A percentile compares a stretch with the other conserved stretches of the same genome.
Evolutionary conservation across 1,284 basidiomycete genomes (phyloP).

Genomic region (Heliocybe sulcata): DNA sequence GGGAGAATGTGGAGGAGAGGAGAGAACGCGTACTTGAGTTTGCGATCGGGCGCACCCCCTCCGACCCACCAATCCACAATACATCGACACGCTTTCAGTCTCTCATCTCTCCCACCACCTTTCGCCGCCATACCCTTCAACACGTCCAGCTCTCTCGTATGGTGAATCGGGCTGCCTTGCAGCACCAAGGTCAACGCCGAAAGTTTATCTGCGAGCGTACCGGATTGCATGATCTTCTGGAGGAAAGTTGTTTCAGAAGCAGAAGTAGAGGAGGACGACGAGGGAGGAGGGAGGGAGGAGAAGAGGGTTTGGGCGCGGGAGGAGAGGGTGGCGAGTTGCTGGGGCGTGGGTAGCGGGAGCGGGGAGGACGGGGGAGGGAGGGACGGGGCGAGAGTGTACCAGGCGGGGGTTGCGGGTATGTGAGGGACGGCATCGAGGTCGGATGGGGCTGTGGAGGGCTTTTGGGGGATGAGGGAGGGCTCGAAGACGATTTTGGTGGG

Average conservation of each 20-base stretch:
- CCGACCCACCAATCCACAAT: slow-evolving; percentile 97
- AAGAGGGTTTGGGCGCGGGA: slow-evolving; percentile 46
- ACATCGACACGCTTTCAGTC: slow-evolving; percentile 84
- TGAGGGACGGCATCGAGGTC: not conserved
- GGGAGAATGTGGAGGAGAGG: not conserved
- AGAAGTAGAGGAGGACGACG: slow-evolving; percentile 30
- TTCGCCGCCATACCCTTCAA: slow-evolving; percentile 76
- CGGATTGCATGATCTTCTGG: slow-evolving; percentile 75
- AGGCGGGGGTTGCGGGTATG: slow-evolving; percentile 46
- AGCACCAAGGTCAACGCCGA: slow-evolving; percentile 90
- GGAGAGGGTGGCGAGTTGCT: slow-evolving; percentile 36
- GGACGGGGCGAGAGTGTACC: slow-evolving; percentile 42
- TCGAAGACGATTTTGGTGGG: not conserved
- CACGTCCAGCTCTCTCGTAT: slow-evolving; percentile 73
- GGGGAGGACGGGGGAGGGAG: slow-evolving; percentile 17
- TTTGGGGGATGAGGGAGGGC: not conserved
- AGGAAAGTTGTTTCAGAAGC: slow-evolving; percentile 78
- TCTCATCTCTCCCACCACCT: slow-evolving; percentile 88
- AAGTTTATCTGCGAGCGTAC: slow-evolving; percentile 90
- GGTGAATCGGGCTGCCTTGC: slow-evolving; percentile 88
- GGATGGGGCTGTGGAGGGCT: not conserved
- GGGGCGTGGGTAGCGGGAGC: slow-evolving; percentile 29
- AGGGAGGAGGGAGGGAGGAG: slow-evolving; percentile 29
- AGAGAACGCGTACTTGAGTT: slow-evolving; percentile 63
- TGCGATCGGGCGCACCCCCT: slow-evolving; percentile 75